A percentile compares a stretch with the other conserved stretches of the same genome.
phyloP scores from a whole-genome alignment of 1,139 yeast species.

The Magnusiomyces fungicola region DNA sequence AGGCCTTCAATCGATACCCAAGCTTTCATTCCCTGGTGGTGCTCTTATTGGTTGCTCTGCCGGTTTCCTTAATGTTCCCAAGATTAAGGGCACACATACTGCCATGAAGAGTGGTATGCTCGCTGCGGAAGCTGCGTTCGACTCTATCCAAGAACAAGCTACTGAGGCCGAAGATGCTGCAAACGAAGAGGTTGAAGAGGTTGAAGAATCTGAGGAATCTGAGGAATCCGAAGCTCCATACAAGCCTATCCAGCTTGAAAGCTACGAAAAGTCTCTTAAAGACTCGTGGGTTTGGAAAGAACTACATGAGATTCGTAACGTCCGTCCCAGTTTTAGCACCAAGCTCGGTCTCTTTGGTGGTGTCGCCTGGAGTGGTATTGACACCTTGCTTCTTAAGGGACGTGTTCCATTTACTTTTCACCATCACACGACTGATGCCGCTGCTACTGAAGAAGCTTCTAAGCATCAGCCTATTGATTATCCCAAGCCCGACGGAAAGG shows the following conservation, averaged over 20 bases:
- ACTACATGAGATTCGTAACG: slow-evolving; percentile 72
- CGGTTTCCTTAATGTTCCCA: slow-evolving; percentile 94
- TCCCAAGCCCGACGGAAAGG: slow-evolving; percentile 87
- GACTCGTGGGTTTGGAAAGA: slow-evolving; percentile 84
- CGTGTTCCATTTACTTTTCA: slow-evolving; percentile 80
- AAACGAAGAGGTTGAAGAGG: slow-evolving; percentile 32
- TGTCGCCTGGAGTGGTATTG: slow-evolving; percentile 74
- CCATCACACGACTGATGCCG: slow-evolving; percentile 66
- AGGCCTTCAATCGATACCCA: slow-evolving; percentile 86
- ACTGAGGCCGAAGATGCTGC: slow-evolving; percentile 42
- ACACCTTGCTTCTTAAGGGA: slow-evolving; percentile 71
- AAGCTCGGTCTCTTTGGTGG: slow-evolving; percentile 74
- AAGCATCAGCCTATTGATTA: slow-evolving; percentile 66
- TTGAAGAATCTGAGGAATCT: slow-evolving; percentile 18
- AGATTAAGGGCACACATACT: slow-evolving; percentile 96
- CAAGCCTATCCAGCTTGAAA: slow-evolving; percentile 38
- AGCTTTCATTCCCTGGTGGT: slow-evolving; percentile 90
- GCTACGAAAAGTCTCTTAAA: slow-evolving; percentile 58
- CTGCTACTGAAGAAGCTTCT: slow-evolving; percentile 58
- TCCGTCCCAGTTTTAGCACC: slow-evolving; percentile 80
- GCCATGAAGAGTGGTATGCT: slow-evolving; percentile 93
- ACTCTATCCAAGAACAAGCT: slow-evolving; percentile 40
- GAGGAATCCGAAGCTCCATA: slow-evolving; percentile 35
- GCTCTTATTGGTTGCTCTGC: slow-evolving; percentile 91
- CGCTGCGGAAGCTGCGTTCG: slow-evolving; percentile 81